phyloP scores from a whole-genome alignment of 768 basidiomycete species.

The Trametopsis cervina region DNA sequence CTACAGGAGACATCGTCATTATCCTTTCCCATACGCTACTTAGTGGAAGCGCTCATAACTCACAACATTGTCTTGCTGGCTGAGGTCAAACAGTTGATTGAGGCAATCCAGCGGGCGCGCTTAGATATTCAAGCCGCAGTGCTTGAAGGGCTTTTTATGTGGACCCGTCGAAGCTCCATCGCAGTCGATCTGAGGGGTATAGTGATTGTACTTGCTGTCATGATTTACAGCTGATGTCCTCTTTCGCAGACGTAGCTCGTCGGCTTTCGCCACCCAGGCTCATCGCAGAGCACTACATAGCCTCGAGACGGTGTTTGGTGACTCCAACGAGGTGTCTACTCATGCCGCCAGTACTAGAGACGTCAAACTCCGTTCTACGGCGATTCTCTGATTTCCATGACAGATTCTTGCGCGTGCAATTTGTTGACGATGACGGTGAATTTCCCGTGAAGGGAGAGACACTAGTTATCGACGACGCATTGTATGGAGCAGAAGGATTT shows the following conservation, averaged over 20 bases:
- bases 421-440: constrained; percentile 13
- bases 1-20: background rate
- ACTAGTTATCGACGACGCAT: constrained; percentile 5
- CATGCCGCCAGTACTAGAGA: constrained; percentile 2
- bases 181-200: background rate
- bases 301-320: constrained; percentile 6
- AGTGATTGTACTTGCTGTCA: background rate
- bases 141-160: constrained; percentile 10
- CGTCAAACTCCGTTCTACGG: constrained; percentile 8
- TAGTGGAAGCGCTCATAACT: constrained; percentile 7
- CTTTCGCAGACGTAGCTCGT: constrained; percentile 5
- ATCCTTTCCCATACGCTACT: constrained; percentile 3
- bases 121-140: background rate
- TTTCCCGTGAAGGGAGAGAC: constrained; percentile 12
- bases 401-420: constrained; percentile 11
- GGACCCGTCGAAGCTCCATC: background rate
- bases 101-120: background rate
- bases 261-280: background rate
- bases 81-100: background rate
- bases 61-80: background rate
- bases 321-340: constrained; percentile 9
- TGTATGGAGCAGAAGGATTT: constrained; percentile 8
- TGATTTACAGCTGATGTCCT: background rate
- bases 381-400: background rate
- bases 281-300: background rate